Conservation (phyloP, 805 yeast species). For the Metschnikowia proteae region DNA sequence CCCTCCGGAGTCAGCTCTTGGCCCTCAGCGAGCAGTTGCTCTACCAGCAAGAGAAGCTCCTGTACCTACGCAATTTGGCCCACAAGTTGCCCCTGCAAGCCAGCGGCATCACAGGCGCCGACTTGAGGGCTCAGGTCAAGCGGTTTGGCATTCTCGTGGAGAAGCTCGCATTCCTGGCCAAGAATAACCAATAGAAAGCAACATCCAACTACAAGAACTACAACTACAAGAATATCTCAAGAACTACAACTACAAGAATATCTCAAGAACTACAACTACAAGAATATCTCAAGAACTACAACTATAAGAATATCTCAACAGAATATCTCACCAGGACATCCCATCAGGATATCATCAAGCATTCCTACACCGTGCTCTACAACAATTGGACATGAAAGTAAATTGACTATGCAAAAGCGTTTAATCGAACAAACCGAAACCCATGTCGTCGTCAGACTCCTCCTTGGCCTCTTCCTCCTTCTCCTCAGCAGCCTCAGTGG, state of each 20-base stretch:
- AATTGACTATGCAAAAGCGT: slow-evolving; percentile 7
- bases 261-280: too few species aligned
- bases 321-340: too few species aligned
- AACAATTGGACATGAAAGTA: not conserved
- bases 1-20: slow-evolving; percentile 9
- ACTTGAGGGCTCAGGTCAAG: slow-evolving; percentile 18
- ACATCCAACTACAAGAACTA: too few species aligned
- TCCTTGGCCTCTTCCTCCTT: slow-evolving; percentile 64
- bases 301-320: too few species aligned
- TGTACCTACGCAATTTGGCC: slow-evolving; percentile 21
- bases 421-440: slow-evolving; percentile 98
- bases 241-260: too few species aligned
- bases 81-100: slow-evolving; percentile 7
- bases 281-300: too few species aligned
- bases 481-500: slow-evolving; percentile 66
- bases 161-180: slow-evolving; percentile 15
- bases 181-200: not conserved
- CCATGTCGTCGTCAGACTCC: slow-evolving; percentile 73
- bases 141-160: slow-evolving; percentile 29
- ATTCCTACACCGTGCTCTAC: not conserved
- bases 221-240: too few species aligned
- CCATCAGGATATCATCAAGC: too few species aligned
- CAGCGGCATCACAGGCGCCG: not conserved
- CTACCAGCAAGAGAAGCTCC: slow-evolving; percentile 30
- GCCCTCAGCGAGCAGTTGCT: slow-evolving; percentile 18